Base-by-base conservation (phyloP, 768 basidiomycete genomes). In the Boletales sp. region DNA sequence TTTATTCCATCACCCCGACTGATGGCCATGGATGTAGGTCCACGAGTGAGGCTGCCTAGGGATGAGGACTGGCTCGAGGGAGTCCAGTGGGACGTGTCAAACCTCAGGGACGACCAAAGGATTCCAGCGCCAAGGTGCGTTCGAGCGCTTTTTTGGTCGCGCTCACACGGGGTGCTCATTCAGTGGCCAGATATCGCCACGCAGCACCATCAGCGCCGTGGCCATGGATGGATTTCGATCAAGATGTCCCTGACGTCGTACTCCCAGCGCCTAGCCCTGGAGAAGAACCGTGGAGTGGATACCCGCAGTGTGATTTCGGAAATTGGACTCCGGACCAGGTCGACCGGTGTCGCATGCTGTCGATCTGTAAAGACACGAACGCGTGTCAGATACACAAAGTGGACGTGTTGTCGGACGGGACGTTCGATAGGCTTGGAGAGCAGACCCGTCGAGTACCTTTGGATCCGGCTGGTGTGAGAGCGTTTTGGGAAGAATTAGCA, bases 291-390 rank as follows among this genome's bases (percentile, higher is more conserved):
- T 76, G 74, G 74, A 31, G 47, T 8, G 40, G 46, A 51, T 82
- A 82, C 54, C 80, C 81, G 0, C 74, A 79, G 50, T 73, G 74
- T 1, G 62, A 74, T 11, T 83, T 77, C 50, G 76, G 76, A 10
- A 83, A 81, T 50, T 81, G 82, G 82, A 79, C 76, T 0, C 58
- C 58, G 11, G 60, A 59, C 8, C 81, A 82, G 43, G 68, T 74
- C n/a, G 1, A 34, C 0, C 59, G 66, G 40, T 71, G 70, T 39
- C 56, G 60, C 47, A 73, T 76, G 65, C 29, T 67, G 50, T 47
- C 41, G 18, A 66, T 52, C 5, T 62, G 54, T 24, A 27, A 43
- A 6, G 46, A 45, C 9, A 31, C 44, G 18, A 37, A 50, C 0
- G 9, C 8, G n/a, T 67, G 60, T 40, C 18, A 31, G 3, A 52